Base-by-base conservation (phyloP, 129 eudicot species). In the Dittrichia graveolens region DNA sequence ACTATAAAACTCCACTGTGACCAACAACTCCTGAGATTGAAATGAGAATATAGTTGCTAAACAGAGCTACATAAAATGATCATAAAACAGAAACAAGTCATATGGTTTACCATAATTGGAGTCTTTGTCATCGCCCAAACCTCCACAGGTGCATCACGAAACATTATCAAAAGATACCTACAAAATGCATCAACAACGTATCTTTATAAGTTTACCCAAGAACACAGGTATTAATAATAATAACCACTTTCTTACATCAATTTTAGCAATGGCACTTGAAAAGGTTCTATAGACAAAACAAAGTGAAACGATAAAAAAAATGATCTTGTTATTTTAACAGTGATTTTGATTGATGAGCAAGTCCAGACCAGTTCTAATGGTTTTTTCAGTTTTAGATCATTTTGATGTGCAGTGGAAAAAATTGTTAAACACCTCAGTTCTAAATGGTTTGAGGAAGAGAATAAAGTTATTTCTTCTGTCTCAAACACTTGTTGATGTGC, bases 121-220 rank as follows among this genome's bases (percentile, higher is more conserved):
- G 88, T 88, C 88, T 94, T 94, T 16, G 99, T 94, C 99, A 94
- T 94, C 42, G 96, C 97, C 99, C 99, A 94, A 58, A 94, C 99
- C 82, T 94, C 99, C 24, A 94, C 96, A 72, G 99, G 99, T 19
- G 99, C 96, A 86, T 94, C 99, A 6, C 97, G 94, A 72, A 94
- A 94, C 78, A 94, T 65, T 52, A 94, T 90, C 61, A 94, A 76
- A 54, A 94, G 86, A 78, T 94, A 94, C 83, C 99, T 94, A 82
- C 76, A 84, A 55, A 42, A 57, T 44, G 41, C 74, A 75, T 65
- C 52, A 67, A 63, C 37, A 42, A 35, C 37, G 7, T 37, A 24
- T 44, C 73, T 45, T 9, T 13, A 53, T 71, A 73, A 76, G 37
- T 48, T 69, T 24, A 71, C 61, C 72, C 41, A 52, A 68, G 60